Conservation (phyloP, 2,329 filamentous ascomycete genomes). For the Ophiostoma himal-ulmi region DNA sequence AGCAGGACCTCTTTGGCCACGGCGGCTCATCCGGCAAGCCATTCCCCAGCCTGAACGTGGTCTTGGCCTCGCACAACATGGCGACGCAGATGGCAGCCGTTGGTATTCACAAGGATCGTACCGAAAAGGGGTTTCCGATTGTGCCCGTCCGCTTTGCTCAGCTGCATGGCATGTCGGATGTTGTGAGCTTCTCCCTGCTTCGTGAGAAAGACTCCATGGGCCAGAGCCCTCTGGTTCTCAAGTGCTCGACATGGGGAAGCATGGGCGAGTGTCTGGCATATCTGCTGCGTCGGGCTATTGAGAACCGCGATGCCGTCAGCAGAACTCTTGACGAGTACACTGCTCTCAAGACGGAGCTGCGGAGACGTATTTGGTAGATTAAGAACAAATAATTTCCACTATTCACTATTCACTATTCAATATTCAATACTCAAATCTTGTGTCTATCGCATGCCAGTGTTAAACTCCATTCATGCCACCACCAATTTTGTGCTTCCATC, state of each 20-base stretch:
- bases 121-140: neutral
- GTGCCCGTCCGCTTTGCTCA: slow-evolving; percentile 5
- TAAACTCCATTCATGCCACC: no score
- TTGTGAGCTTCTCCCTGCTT: slow-evolving; percentile 4
- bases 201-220: neutral
- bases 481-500: no score
- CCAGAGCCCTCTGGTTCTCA: neutral
- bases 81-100: slow-evolving; percentile 10
- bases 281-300: slow-evolving; percentile 7
- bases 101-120: slow-evolving; percentile 3
- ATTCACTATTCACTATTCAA: neutral
- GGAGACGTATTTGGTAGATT: slow-evolving; percentile 1
- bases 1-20: slow-evolving; percentile 18
- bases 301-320: slow-evolving; percentile 14
- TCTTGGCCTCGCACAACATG: slow-evolving; percentile 14
- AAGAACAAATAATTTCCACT: neutral
- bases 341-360: neutral
- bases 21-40: slow-evolving; percentile 17
- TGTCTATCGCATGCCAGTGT: no score
- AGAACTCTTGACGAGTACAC: slow-evolving; percentile 7
- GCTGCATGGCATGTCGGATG: slow-evolving; percentile 13
- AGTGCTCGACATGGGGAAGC: slow-evolving; percentile 13
- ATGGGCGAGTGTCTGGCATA: slow-evolving; percentile 10
- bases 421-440: neutral
- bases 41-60: neutral